Evolutionary conservation across 768 basidiomycete genomes (phyloP).

Genomic region (Imleria badia): DNA sequence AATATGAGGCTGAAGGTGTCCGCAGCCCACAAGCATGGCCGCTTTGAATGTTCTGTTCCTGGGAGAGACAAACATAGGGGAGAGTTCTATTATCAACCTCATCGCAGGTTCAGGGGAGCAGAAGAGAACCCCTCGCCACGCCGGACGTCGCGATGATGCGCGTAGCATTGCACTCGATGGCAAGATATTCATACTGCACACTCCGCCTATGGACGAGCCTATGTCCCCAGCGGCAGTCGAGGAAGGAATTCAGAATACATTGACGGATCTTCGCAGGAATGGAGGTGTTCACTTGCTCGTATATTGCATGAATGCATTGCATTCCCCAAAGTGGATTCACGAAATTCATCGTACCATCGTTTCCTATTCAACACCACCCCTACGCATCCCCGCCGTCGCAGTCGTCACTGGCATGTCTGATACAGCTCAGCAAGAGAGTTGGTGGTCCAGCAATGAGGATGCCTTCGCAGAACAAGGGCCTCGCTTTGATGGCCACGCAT

Average conservation of each 20-base stretch:
- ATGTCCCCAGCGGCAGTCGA: not conserved
- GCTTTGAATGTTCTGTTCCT: slow-evolving; percentile 20
- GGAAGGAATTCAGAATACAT: slow-evolving; percentile 2
- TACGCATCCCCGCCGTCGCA: slow-evolving; percentile 15
- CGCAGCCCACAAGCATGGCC: slow-evolving; percentile 6
- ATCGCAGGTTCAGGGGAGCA: slow-evolving; percentile 7
- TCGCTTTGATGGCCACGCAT: slow-evolving; percentile 16
- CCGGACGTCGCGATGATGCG: not conserved
- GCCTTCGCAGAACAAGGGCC: slow-evolving; percentile 7
- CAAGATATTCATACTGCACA: slow-evolving; percentile 16
- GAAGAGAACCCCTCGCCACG: not conserved
- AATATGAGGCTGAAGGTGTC: slow-evolving; percentile 3
- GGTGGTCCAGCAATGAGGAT: slow-evolving; percentile 18
- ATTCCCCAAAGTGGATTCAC: slow-evolving; percentile 12
- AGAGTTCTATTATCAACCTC: slow-evolving; percentile 21
- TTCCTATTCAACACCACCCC: not conserved
- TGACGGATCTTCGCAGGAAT: slow-evolving; percentile 13
- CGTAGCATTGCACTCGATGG: slow-evolving; percentile 12
- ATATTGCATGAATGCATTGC: slow-evolving; percentile 21
- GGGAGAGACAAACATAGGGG: slow-evolving; percentile 21
- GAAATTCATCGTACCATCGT: slow-evolving; percentile 8
- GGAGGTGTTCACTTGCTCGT: slow-evolving; percentile 20
- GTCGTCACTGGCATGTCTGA: slow-evolving; percentile 16
- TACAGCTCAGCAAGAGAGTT: slow-evolving; percentile 8
- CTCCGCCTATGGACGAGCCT: slow-evolving; percentile 2